Base-by-base conservation (phyloP, 2,329 filamentous ascomycete species). In the Tolypocladium tundrense region DNA sequence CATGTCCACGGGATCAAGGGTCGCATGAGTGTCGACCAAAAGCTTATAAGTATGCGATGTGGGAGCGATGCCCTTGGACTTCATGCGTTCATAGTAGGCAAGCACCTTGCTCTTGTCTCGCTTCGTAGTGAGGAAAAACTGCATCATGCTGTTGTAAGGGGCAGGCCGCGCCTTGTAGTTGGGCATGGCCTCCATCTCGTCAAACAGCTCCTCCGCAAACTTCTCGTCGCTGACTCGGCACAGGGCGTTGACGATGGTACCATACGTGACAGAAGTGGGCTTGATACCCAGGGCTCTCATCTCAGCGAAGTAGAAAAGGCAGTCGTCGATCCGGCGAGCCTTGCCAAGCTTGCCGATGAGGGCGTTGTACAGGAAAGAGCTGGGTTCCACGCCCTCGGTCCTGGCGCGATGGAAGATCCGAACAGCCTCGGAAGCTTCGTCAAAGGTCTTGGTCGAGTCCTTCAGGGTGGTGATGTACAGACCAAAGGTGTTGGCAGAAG, bases 391-490 rank as follows among this genome's bases (percentile, higher is more conserved):
- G 59, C 93, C 92, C 75, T 99, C 94, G 14, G 88, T 79, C 77
- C 95, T 91, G 59, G 94, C 92, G 58, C 91, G 90, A 68, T 94
- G 87, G 79, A 99, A 99, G 72, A 99, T 96, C 76, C 95, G 95
- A 69, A 97, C 88, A 58, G 94, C 94, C 72, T 97, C 94, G 10
- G 91, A 91, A 13, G 94, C 94, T 73, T 99, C 94, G 68, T 99
- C 94, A 64, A 97, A 97, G 0, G 92, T 97, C 83, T 96, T 96
- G 63, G 91, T 91, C 1, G 91, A 96, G 69, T 96, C 93, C 78
- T 97, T 97, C 61, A 99, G 80, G 1, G 93, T 97, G n/a, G 95
- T 97, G 75, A 99, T 99, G 80, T 97, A 99, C 21, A 99, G 83
- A 60, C 94, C 94, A 66, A 95, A 99, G 0, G 94, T 99, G 78